Evolutionary conservation across 305 asterid genomes (phyloP), one percentile per base, ranked within the genome.

Genomic region (Salvia sclarea): DNA sequence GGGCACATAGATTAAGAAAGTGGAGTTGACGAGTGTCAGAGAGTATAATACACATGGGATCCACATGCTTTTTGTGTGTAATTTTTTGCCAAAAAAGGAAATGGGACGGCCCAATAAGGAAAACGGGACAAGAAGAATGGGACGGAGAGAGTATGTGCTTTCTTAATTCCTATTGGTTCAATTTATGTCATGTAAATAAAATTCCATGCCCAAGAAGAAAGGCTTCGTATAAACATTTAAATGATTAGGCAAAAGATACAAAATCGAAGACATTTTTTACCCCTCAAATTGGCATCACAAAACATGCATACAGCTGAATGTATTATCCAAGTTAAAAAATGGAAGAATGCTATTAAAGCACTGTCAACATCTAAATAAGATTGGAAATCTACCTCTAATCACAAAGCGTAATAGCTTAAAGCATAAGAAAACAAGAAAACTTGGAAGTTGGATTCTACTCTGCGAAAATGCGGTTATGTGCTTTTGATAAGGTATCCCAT

Each of bases 401-500:
- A 64, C 57, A 57, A 45, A 54, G 41, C 73, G 58, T 59, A 25
- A 63, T 37, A 63, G 47, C 63, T 66, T 60, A 33, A 6, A 65
- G 56, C 66, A 17, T 20, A 59, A 37, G 68, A n/a, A 33, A 57
- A 37, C 47, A 49, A 12, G 37, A 41, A 41, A 60, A 67, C 44
- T 35, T 41, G 33, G 37, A 48, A 12, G 66, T 2, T 54, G 22
- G 49, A 37, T 22, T 49, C 68, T 44, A 18, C 12, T 16, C 38
- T 13, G 8, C 30, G 18, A 38, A 43, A 44, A 56, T 13, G 11
- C n/a, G 41, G 38, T 66, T 59, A 81, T 66, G 86, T 74, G 71
- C 82, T 84, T 64, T 80, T 90, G 78, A 86, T 33, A 61, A 82
- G 69, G 80, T 84, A 86, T 18, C 95, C 97, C 71, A 85, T 63